Base-by-base conservation (phyloP, 768 basidiomycete genomes). In the Tulasnella sp. region DNA sequence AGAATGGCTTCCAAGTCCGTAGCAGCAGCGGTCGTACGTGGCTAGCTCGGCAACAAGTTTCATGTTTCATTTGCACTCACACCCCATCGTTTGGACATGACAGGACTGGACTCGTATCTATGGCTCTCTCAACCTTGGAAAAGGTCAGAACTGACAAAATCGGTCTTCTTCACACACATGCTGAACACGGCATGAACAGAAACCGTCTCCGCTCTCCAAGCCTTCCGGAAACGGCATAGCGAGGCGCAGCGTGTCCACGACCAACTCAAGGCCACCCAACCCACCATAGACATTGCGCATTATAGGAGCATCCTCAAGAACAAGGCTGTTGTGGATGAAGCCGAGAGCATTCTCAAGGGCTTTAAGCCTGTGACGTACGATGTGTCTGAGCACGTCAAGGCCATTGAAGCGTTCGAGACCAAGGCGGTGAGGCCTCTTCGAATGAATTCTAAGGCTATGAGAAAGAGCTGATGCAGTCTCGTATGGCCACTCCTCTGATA, bases 311-410 rank as follows among this genome's bases (percentile, higher is more conserved):
- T 91, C 31, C 74, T 99, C 63, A 94, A 92, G 80, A 97, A 98
- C 76, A 83, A 87, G 71, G 83, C 82, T 53, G 78, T 98, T 63
- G 83, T 97, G 54, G 86, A 90, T 66, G 88, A 96, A 71, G 87
- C 87, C 10, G 93, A 98, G 78, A 93, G 91, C 74, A 71, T 85
- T 53, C 71, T 96, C 66, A 83, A 77, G 62, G 81, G 81, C 31
- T 98, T 96, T 79, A 96, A 94, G 75, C 90, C 96, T 34, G 84
- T 91, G 53, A 86, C 89, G 1, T 97, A 97, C 73, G 94, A 99
- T 69, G 87, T 92, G 60, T 74, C 73, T 66, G 78, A 87, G 55
- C 89, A 93, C 72, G 70, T 96, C 73, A 94, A 92, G 74, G 92
- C 90, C 46, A 96, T 99, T 66, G 92, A 94, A 70, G 84, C 90